A percentile compares a stretch with the other conserved stretches of the same genome.
Conservation (phyloP, 169 alveolate species). For the Hammondia hammondi region DNA sequence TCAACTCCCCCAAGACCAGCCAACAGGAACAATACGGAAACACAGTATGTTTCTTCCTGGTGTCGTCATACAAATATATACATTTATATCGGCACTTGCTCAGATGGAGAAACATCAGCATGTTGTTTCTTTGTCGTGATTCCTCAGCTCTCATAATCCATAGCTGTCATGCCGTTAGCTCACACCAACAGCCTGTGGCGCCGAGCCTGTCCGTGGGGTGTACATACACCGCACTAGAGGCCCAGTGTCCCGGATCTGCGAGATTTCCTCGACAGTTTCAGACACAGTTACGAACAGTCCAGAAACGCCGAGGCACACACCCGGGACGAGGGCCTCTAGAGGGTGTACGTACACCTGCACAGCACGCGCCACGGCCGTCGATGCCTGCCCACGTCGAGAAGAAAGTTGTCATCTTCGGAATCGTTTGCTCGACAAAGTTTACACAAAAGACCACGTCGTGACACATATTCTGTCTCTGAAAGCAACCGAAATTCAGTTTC, state of each 20-base stretch:
- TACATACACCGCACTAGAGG: neutral
- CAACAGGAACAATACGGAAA: too few relatives aligned
- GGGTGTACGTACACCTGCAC: neutral
- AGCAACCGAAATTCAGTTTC: too few relatives aligned
- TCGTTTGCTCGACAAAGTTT: neutral
- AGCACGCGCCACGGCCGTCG: constrained; percentile 15
- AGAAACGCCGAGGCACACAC: neutral
- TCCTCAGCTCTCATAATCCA: constrained; percentile 43
- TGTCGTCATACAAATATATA: too few relatives aligned
- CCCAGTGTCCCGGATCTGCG: neutral
- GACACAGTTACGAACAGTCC: neutral
- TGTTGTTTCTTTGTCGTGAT: neutral
- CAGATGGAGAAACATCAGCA: too few relatives aligned
- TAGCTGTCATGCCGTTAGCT: constrained; percentile 29
- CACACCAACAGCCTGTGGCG: constrained; percentile 4
- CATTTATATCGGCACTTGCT: too few relatives aligned
- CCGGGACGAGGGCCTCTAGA: neutral
- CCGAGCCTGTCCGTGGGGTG: neutral
- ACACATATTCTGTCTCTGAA: too few relatives aligned
- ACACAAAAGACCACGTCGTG: neutral
- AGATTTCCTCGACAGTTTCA: neutral
- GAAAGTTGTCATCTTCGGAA: constrained; percentile 20
- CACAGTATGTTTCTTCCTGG: too few relatives aligned
- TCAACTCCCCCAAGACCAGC: too few relatives aligned
- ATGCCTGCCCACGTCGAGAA: constrained; percentile 24